A percentile compares a stretch with the other conserved stretches of the same genome.
These are phyloP conservation scores for Cladophialophora carrionii DNA, from an alignment of 2,329 filamentous ascomycete genomes.

Conservation along the genomic window DNA sequence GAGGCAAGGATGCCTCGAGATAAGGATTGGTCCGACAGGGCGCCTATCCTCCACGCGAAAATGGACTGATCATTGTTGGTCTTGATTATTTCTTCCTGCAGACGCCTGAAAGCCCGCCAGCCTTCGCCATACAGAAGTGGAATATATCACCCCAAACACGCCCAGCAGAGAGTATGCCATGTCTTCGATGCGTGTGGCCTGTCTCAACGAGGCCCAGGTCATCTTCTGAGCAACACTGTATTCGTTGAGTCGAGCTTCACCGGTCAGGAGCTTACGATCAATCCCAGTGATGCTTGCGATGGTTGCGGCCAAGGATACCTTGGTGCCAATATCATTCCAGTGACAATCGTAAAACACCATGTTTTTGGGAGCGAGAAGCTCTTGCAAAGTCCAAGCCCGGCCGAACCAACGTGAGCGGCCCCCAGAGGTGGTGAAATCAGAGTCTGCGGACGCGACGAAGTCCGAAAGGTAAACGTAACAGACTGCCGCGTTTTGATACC, in stretches of 20 bases:
- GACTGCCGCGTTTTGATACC: constrained; percentile 31
- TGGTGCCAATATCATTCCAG: constrained; percentile 19
- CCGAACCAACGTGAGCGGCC: constrained; percentile 32
- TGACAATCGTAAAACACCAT: constrained; percentile 30
- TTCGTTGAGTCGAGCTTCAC: background rate
- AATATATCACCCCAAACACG: constrained; percentile 41
- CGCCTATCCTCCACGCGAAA: background rate
- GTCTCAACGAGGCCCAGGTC: constrained; percentile 40
- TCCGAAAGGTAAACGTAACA: constrained; percentile 34
- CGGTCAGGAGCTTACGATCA: background rate
- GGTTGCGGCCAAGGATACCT: background rate
- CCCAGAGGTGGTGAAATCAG: background rate
- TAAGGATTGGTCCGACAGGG: background rate
- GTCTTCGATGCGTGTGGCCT: constrained; percentile 39
- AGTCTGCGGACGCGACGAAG: constrained; percentile 26
- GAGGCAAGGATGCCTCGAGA: too few species aligned
- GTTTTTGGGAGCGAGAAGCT: constrained; percentile 36
- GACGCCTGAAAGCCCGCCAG: constrained; percentile 37
- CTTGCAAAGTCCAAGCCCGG: constrained; percentile 38
- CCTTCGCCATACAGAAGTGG: constrained; percentile 42
- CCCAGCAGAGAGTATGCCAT: constrained; percentile 42
- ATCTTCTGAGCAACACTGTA: constrained; percentile 36
- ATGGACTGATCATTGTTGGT: background rate
- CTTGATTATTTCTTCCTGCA: constrained; percentile 43
- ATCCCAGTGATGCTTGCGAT: constrained; percentile 15